Conservation (phyloP, 2,329 filamentous ascomycete genomes). For the Triangularia verruculosa region DNA sequence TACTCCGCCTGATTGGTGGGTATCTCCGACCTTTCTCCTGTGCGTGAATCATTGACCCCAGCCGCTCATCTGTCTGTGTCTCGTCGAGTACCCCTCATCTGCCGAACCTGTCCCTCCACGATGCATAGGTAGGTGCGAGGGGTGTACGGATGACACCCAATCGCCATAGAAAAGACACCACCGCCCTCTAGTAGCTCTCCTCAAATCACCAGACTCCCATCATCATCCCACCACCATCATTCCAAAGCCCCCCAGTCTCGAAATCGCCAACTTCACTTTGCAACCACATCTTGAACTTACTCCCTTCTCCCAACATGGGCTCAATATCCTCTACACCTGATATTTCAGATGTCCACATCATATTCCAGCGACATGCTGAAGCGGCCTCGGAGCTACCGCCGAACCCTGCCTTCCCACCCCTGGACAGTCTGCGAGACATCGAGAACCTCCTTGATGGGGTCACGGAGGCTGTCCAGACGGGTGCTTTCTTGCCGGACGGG, state of each 20-base stretch:
- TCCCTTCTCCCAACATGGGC: background rate
- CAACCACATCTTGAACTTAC: background rate
- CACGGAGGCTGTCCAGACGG: background rate
- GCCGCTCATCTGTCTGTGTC: background rate
- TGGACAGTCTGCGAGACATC: background rate
- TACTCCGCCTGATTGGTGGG: background rate
- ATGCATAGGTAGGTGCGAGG: background rate
- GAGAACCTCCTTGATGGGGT: background rate
- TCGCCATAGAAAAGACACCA: background rate
- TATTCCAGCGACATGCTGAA: conserved; percentile 6
- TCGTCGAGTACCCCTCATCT: background rate
- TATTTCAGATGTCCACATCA: conserved; percentile 1
- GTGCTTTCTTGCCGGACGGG: background rate
- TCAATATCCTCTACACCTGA: background rate
- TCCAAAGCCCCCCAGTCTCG: background rate
- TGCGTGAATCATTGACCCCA: background rate
- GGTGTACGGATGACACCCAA: background rate
- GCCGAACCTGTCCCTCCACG: background rate
- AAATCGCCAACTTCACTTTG: background rate
- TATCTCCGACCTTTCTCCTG: background rate
- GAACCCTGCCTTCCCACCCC: background rate
- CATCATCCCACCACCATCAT: background rate
- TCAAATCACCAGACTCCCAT: background rate
- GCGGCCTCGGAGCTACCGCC: background rate
- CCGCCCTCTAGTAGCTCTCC: background rate